Conservation (phyloP, 2,329 filamentous ascomycete genomes). For the Xylaria sp. region DNA sequence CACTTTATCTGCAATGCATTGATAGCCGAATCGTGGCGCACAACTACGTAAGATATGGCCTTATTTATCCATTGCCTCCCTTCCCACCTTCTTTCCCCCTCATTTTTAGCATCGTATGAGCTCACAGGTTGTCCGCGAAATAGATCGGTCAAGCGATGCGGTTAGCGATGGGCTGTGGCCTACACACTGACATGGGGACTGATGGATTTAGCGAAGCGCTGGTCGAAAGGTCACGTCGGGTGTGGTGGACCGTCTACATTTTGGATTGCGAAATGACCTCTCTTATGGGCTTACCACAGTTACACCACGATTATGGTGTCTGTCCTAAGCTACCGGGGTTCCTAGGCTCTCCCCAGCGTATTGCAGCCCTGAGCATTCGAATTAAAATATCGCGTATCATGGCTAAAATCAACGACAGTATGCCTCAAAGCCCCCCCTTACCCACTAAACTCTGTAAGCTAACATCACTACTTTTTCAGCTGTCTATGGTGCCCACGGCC, state of each 20-base stretch:
- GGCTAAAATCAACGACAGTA: conserved; percentile 3
- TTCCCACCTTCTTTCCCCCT: neutral
- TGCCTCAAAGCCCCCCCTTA: neutral
- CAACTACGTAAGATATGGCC: neutral
- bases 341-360: neutral
- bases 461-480: neutral
- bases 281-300: conserved; percentile 1
- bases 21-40: neutral
- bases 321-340: neutral
- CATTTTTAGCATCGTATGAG: neutral
- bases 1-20: neutral
- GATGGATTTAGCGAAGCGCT: neutral
- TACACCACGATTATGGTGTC: neutral
- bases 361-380: neutral
- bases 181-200: neutral
- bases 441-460: neutral
- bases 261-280: conserved; percentile 4
- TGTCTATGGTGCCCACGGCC: neutral
- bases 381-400: neutral
- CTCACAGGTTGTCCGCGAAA: neutral
- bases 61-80: neutral
- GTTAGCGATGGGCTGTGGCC: neutral
- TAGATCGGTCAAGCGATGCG: conserved; percentile 8
- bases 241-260: conserved; percentile 7
- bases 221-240: neutral